A percentile compares a stretch with the other conserved stretches of the same genome.
These are phyloP conservation scores for Camellia granthamiana DNA, from an alignment of 148 eudicot species.

Conservation along the genomic window DNA sequence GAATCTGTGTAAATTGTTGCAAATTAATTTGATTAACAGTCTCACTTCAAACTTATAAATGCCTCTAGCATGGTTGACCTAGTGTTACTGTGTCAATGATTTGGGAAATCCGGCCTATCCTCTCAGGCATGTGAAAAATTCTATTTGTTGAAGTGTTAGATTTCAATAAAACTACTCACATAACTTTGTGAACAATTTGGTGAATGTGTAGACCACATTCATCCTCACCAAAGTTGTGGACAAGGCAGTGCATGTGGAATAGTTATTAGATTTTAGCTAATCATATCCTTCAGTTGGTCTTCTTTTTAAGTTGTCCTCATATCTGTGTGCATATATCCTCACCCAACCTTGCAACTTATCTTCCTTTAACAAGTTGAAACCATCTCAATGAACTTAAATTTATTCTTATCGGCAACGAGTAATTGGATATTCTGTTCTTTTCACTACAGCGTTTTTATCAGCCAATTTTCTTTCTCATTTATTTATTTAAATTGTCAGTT, in stretches of 20 bases:
- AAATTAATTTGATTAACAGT: not conserved
- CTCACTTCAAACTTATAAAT: not conserved
- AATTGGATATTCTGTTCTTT: not conserved
- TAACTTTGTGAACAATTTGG: no score
- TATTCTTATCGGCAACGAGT: not conserved
- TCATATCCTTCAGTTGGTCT: not conserved
- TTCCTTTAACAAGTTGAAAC: slow-evolving; percentile 6
- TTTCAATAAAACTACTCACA: no score
- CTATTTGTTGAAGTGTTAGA: not conserved
- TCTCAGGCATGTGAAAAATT: not conserved
- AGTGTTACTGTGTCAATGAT: not conserved
- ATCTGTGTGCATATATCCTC: not conserved
- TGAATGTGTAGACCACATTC: no score
- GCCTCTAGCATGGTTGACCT: not conserved
- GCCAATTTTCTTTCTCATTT: slow-evolving; percentile 4
- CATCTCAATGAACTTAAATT: not conserved
- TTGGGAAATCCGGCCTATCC: not conserved
- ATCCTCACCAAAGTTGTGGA: no score
- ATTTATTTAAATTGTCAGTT: not conserved
- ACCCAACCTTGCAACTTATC: not conserved
- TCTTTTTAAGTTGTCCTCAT: not conserved
- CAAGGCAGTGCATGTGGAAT: no score
- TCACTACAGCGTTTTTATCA: not conserved
- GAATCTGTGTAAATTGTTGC: slow-evolving; percentile 4
- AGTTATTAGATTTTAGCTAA: not conserved